Evolutionary conservation across 768 basidiomycete species (phyloP).

Genomic region (Termitomyces titanicus): DNA sequence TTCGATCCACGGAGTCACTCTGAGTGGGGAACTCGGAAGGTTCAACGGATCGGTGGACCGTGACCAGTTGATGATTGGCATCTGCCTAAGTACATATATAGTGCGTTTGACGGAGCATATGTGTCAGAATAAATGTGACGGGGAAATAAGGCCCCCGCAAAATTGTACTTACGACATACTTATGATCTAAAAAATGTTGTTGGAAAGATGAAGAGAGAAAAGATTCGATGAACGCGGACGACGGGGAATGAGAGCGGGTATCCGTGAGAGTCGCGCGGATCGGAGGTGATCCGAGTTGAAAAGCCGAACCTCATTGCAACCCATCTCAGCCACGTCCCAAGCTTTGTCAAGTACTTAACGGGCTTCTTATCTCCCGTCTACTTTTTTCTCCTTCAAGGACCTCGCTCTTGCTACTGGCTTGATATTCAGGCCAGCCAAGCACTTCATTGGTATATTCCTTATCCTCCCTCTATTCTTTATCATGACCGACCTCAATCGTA

Average conservation of each 20-base stretch:
- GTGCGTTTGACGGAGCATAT: too few relatives aligned
- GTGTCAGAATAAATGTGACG: background rate
- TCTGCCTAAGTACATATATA: too few relatives aligned
- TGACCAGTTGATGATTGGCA: conserved; percentile 2
- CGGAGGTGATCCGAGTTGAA: conserved; percentile 17
- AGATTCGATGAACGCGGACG: too few relatives aligned
- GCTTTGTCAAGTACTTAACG: conserved; percentile 12
- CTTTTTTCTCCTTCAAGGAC: conserved; percentile 6
- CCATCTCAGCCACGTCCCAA: conserved; percentile 15
- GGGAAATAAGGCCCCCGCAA: too few relatives aligned
- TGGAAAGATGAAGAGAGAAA: background rate
- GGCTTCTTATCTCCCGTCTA: conserved; percentile 11
- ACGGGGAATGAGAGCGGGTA: background rate
- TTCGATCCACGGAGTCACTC: conserved; percentile 36
- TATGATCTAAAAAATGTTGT: too few relatives aligned
- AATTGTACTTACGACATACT: too few relatives aligned
- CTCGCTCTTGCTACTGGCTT: conserved; percentile 13
- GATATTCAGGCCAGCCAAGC: conserved; percentile 23
- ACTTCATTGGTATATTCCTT: conserved; percentile 18
- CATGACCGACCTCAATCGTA: conserved; percentile 33
- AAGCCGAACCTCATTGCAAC: conserved; percentile 6
- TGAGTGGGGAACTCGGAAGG: conserved; percentile 45
- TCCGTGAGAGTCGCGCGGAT: conserved; percentile 15
- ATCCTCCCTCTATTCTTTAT: conserved; percentile 10
- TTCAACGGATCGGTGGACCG: conserved; percentile 32